phyloP scores from a whole-genome alignment of 2,329 filamentous ascomycete genomes.

The Neocatenulostroma microsporum region DNA sequence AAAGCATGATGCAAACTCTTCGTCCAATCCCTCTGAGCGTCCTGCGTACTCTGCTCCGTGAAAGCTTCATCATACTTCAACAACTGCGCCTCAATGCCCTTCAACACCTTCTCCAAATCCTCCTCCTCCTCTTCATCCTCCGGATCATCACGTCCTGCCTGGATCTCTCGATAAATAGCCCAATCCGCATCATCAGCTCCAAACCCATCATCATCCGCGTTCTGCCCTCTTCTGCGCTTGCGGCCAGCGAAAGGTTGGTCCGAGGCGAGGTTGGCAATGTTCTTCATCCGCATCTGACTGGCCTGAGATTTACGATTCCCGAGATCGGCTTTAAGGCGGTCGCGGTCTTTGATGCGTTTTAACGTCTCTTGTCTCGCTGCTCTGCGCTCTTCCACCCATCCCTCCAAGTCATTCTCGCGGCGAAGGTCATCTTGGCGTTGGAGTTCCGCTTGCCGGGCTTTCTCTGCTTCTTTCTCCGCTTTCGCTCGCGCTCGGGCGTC shows the following conservation, averaged over 20 bases:
- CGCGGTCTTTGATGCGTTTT: conserved; percentile 83
- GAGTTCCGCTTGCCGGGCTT: conserved; percentile 73
- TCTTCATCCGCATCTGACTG: conserved; percentile 97
- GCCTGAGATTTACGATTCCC: conserved; percentile 95
- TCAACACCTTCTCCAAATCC: conserved; percentile 67
- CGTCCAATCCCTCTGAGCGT: conserved; percentile 91
- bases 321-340: conserved; percentile 85
- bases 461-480: conserved; percentile 89
- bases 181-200: conserved; percentile 96
- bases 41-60: conserved; percentile 83
- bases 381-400: conserved; percentile 78
- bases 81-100: conserved; percentile 72
- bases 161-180: conserved; percentile 92
- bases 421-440: conserved; percentile 76
- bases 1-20: conserved; percentile 88
- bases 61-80: conserved; percentile 82
- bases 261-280: conserved; percentile 87
- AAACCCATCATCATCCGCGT: conserved; percentile 95
- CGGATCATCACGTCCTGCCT: conserved; percentile 80
- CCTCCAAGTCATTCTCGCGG: conserved; percentile 73
- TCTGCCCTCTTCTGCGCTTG: conserved; percentile 75
- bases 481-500: conserved; percentile 91
- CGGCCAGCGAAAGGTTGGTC: conserved; percentile 67
- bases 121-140: conserved; percentile 92
- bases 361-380: conserved; percentile 62